Evolutionary conservation across 2,329 filamentous ascomycete genomes (phyloP), one percentile per base, ranked within the genome.

Genomic region (Fusarium anguioides): DNA sequence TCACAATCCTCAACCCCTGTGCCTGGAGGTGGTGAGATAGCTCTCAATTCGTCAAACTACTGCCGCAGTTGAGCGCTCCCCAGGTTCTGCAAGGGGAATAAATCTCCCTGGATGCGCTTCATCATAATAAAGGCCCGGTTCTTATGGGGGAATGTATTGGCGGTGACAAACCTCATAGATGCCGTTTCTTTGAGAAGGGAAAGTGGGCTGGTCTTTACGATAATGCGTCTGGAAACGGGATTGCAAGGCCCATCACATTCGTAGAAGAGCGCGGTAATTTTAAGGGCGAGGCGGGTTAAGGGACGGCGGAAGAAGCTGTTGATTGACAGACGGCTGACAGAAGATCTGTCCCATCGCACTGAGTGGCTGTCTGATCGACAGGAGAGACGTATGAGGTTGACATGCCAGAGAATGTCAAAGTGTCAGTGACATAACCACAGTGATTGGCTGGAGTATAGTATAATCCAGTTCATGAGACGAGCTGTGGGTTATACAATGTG

Each of bases 61-160:
- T n/a, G n/a, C n/a, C n/a, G n/a, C n/a, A n/a, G n/a, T n/a, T n/a
- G n/a, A n/a, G n/a, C n/a, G n/a, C n/a, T n/a, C n/a, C n/a, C n/a
- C n/a, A n/a, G n/a, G n/a, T n/a, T n/a, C n/a, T n/a, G n/a, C n/a
- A n/a, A n/a, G n/a, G n/a, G n/a, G n/a, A n/a, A n/a, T n/a, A n/a
- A n/a, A n/a, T 57, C 18, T 14, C 76, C 78, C 3, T 60, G 63
- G 8, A 78, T 69, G 6, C 74, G 65, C 37, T 78, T 74, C 82
- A 85, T 86, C 1, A 84, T 74, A 40, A 85, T 83, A 64, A 82
- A 83, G 1, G 79, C 74, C 6, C 65, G 63, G 18, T 76, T 76
- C 11, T 77, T 75, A 53, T 78, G 73, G 3, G 74, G 51, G 49
- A 85, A 85, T 0, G 70, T n/a, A 64, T 31, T 64, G 72, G 42